These are phyloP conservation scores for Syzygium grande DNA, from an alignment of 345 rosid species.

Conservation along the genomic window DNA sequence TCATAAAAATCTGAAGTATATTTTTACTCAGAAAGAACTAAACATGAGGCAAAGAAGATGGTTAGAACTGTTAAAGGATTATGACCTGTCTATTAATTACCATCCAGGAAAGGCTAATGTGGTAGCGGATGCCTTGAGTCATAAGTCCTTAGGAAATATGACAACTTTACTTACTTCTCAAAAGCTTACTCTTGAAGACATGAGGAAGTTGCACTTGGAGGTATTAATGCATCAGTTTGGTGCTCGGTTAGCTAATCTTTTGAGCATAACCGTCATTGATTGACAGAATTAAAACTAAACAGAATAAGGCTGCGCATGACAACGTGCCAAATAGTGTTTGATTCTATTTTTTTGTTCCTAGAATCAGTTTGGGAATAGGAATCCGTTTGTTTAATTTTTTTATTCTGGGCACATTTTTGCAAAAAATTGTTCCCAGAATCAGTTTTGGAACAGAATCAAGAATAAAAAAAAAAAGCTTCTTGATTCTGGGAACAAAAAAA, in stretches of 20 bases:
- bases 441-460: no score
- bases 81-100: not conserved
- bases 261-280: not conserved
- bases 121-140: not conserved
- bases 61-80: not conserved
- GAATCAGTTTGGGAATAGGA: no score
- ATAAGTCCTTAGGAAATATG: not conserved
- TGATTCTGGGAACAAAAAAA: no score
- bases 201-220: not conserved
- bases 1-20: not conserved
- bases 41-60: not conserved
- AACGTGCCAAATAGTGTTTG: no score
- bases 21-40: not conserved
- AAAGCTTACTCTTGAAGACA: not conserved
- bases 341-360: no score
- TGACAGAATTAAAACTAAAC: not conserved
- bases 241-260: not conserved
- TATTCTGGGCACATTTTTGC: no score
- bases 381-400: no score
- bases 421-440: no score
- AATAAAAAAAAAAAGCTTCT: no score
- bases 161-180: not conserved
- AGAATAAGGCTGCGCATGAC: no score
- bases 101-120: not conserved
- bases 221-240: not conserved